Evolutionary conservation across 225 moss, liverwort and hornwort genomes (phyloP).

Genomic region (Pseudoscleropodium purum): DNA sequence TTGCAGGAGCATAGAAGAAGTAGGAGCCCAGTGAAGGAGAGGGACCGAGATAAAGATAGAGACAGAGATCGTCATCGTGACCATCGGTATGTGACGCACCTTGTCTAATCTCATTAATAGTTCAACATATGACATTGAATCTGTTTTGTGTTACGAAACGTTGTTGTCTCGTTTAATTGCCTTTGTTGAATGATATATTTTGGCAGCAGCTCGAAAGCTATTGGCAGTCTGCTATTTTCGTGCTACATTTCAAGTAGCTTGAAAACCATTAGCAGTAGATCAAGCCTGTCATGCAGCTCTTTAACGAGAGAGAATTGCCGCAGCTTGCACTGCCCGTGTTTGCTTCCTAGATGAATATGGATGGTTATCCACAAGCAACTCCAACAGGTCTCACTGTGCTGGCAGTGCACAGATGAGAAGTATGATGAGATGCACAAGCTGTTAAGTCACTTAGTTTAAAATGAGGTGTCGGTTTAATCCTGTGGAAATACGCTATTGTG

Average conservation of each 20-base stretch:
- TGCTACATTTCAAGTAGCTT: slow-evolving; percentile 46
- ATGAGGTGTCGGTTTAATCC: neutral
- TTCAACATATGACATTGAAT: neutral
- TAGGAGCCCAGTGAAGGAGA: slow-evolving; percentile 85
- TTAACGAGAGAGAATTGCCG: slow-evolving; percentile 33
- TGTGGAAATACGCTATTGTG: neutral
- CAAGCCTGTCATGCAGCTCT: slow-evolving; percentile 45
- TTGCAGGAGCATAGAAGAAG: slow-evolving; percentile 80
- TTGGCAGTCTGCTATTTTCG: slow-evolving; percentile 31
- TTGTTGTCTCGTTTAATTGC: neutral
- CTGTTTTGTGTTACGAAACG: neutral
- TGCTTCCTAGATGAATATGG: slow-evolving; percentile 40
- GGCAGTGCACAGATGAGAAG: slow-evolving; percentile 63
- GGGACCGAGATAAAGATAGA: slow-evolving; percentile 72
- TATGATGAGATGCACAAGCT: slow-evolving; percentile 50
- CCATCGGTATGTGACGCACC: slow-evolving; percentile 25
- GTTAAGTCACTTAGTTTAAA: neutral
- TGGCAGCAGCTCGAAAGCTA: slow-evolving; percentile 9
- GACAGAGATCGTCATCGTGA: slow-evolving; percentile 84
- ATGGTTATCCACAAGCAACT: slow-evolving; percentile 31
- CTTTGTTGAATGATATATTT: neutral
- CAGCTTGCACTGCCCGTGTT: slow-evolving; percentile 18
- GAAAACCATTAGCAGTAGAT: slow-evolving; percentile 23
- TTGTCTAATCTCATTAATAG: neutral
- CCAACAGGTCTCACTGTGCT: slow-evolving; percentile 52